phyloP scores from a whole-genome alignment of 352 stramenopile genomes.

The Globisporangium nodosum region DNA sequence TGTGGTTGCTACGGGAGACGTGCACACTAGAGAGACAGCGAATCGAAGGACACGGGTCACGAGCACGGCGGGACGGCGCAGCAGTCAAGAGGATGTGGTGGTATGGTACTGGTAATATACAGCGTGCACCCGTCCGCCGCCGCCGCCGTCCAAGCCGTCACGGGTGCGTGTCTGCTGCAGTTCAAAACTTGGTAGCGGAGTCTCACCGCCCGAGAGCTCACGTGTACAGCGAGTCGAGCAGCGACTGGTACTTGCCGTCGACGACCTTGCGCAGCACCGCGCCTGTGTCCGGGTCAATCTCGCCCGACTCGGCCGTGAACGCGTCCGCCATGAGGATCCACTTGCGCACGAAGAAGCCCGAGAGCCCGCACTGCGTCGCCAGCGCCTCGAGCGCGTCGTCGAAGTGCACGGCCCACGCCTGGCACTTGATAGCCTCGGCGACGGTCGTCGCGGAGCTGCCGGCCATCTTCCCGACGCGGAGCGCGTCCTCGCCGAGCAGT shows the following conservation, averaged over 20 bases:
- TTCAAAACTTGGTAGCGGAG: too few relatives aligned
- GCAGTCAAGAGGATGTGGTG: too few relatives aligned
- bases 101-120: conserved; percentile 23
- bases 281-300: conserved; percentile 61
- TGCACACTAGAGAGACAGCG: neutral
- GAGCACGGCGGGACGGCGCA: neutral
- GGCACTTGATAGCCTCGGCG: conserved; percentile 56
- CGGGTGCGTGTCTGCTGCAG: neutral
- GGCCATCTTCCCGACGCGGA: conserved; percentile 29
- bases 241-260: conserved; percentile 63
- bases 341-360: conserved; percentile 61
- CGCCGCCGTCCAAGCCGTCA: neutral
- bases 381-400: conserved; percentile 56
- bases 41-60: neutral
- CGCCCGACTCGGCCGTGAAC: conserved; percentile 61
- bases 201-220: conserved; percentile 15
- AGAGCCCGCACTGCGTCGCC: conserved; percentile 37
- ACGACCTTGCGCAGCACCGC: conserved; percentile 57
- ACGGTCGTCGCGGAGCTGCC: conserved; percentile 44
- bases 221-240: conserved; percentile 73
- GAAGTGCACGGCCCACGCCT: conserved; percentile 73
- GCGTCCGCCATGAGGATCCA: conserved; percentile 74
- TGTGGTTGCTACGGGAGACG: too few relatives aligned
- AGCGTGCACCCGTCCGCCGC: neutral
- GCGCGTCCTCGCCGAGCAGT: conserved; percentile 41